Evolutionary conservation across 345 rosid species (phyloP).

Genomic region (Hypericum perforatum): DNA sequence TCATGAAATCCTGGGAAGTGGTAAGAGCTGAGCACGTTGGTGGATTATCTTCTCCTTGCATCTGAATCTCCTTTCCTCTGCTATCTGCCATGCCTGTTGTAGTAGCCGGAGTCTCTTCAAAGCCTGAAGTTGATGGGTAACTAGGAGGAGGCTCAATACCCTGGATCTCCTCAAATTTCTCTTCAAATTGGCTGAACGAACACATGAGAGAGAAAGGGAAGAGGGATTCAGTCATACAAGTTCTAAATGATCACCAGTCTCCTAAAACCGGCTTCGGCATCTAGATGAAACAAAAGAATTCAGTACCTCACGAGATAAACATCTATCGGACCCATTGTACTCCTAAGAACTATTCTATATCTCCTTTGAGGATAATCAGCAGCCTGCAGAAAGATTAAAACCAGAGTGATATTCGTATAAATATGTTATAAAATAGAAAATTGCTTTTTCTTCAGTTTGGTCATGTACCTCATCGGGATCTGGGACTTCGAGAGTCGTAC

Average conservation of each 20-base stretch:
- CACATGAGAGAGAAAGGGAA: neutral
- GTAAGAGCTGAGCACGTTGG: slow-evolving; percentile 43
- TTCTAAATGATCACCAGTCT: neutral
- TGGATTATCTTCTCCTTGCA: slow-evolving; percentile 38
- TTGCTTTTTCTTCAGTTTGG: slow-evolving; percentile 7
- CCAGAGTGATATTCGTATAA: slow-evolving; percentile 2
- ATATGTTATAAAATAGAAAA: neutral
- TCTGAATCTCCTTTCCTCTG: slow-evolving; percentile 43
- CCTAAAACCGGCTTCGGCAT: neutral
- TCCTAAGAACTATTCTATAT: slow-evolving; percentile 84
- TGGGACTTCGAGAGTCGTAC: slow-evolving; percentile 96
- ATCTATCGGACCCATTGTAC: slow-evolving; percentile 97
- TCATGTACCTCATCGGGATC: slow-evolving; percentile 93
- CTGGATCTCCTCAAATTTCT: slow-evolving; percentile 72
- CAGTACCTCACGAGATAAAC: slow-evolving; percentile 89
- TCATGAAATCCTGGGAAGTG: slow-evolving; percentile 61
- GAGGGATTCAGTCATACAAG: slow-evolving; percentile 11
- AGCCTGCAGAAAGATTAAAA: slow-evolving; percentile 37
- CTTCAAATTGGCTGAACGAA: slow-evolving; percentile 69
- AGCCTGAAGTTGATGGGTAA: slow-evolving; percentile 41
- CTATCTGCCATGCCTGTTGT: slow-evolving; percentile 28
- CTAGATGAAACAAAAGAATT: slow-evolving; percentile 13
- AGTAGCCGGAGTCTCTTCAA: slow-evolving; percentile 34
- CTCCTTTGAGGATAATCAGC: slow-evolving; percentile 86
- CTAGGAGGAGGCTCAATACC: slow-evolving; percentile 45